phyloP scores from a whole-genome alignment of 345 rosid species.

The Excoecaria agallocha region DNA sequence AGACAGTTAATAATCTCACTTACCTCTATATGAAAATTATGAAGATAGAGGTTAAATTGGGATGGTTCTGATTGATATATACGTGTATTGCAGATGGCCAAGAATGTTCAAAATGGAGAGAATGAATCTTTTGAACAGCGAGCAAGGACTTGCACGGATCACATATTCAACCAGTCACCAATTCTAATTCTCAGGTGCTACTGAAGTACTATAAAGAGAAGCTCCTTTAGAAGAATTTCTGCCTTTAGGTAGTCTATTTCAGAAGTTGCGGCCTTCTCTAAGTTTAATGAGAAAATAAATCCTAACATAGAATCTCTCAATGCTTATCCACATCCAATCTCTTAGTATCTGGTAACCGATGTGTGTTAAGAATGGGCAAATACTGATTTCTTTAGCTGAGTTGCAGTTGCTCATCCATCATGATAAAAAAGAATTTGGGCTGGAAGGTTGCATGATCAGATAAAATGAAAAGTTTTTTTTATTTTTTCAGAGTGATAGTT shows the following conservation, averaged over 20 bases:
- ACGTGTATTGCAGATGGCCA: neutral
- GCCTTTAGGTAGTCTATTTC: conserved; percentile 1
- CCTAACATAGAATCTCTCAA: neutral
- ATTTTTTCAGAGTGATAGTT: too few species aligned
- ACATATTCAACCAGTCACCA: neutral
- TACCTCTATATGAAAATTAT: neutral
- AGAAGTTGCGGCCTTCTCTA: neutral
- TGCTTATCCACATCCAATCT: neutral
- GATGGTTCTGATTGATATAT: neutral
- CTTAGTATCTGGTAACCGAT: too few species aligned
- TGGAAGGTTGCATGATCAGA: neutral
- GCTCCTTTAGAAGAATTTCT: neutral
- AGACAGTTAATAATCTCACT: neutral
- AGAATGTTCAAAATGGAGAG: neutral
- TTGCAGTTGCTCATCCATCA: neutral
- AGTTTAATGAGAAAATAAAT: neutral
- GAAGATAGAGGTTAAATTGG: neutral
- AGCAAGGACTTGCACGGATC: neutral
- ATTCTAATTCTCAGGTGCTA: neutral
- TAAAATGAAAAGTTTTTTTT: neutral
- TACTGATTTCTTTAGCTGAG: neutral
- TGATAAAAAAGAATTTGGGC: neutral
- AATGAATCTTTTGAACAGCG: neutral
- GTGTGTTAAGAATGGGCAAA: neutral
- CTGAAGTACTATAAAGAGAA: neutral